Base-by-base conservation (phyloP, 1,284 basidiomycete genomes). In the Malassezia japonica region DNA sequence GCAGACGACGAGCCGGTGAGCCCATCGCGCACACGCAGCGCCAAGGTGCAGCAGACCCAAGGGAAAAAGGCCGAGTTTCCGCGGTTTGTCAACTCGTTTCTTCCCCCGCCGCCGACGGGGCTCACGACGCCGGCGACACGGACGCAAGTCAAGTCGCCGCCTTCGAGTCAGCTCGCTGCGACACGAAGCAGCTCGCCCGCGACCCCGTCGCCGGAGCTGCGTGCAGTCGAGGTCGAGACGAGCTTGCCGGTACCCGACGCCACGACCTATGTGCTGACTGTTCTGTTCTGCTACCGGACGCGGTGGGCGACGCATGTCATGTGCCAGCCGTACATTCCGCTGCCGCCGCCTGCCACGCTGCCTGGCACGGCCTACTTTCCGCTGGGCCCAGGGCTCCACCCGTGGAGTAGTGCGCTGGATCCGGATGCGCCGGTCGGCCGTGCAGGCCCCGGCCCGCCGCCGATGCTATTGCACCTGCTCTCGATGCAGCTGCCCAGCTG, bases 301-400 rank as follows among this genome's bases (percentile, higher is more conserved):
- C 46, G 51, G 9, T 54, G 51, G 51, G 21, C 35, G 20, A 48
- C 46, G 8, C 51, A 48, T 29, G 40, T 54, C 4, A 37, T 54
- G 39, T 38, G 41, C 21, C 41, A 54, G 24, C 46, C 46, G 10
- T 28, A 24, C 12, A 1, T 27, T 16, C 15, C 25, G 6, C 8
- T 25, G 5, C 6, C 21, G 1, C 37, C 31, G 18, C 34, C 48
- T 16, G 34, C 10, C 1, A 5, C 12, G 12, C 16, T 46, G 24
- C 34, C 45, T 3, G 35, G 45, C 24, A 46, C 45, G 6, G 15
- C 12, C 4, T 46, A 38, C 33, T 31, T 38, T n/a, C 34, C 45
- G 2, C 33, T 46, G 2, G 45, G 45, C 2, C 12, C 43, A 3
- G 43, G 43, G 1, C 3, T 35, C 4, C 43, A 36, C 8, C 2